Percentiles rank a stretch among this genome's conserved stretches.
These are phyloP conservation scores for Xylariaceae sp. DNA, from an alignment of 2,329 filamentous ascomycete genomes.

Conservation along the genomic window DNA sequence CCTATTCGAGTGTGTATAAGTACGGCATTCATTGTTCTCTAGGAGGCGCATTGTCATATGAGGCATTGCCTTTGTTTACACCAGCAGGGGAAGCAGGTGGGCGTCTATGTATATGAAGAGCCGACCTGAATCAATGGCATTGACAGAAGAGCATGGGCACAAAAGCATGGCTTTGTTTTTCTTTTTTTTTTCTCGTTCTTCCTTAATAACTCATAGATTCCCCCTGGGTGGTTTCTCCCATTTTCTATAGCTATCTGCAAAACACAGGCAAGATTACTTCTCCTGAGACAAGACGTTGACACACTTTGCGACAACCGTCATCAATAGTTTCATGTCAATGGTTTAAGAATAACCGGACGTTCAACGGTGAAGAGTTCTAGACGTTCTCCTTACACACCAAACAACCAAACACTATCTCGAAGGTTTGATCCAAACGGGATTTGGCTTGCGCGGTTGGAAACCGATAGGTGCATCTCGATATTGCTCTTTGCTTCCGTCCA, in stretches of 20 bases:
- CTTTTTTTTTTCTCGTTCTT: conserved; percentile 17
- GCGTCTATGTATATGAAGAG: conserved; percentile 29
- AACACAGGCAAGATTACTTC: conserved; percentile 19
- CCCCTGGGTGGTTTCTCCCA: conserved; percentile 23
- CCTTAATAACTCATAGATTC: conserved; percentile 30
- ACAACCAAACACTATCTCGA: neutral
- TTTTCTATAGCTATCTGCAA: conserved; percentile 20
- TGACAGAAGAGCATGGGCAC: conserved; percentile 21
- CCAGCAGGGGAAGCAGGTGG: conserved; percentile 8
- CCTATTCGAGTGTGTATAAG: conserved; percentile 32
- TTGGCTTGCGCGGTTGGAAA: neutral
- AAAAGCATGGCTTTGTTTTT: conserved; percentile 21
- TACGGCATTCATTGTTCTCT: conserved; percentile 23
- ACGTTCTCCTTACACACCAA: conserved; percentile 22
- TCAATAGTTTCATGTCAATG: conserved; percentile 23
- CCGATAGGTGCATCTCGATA: too few relatives aligned
- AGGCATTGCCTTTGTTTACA: conserved; percentile 2
- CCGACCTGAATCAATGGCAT: conserved; percentile 22
- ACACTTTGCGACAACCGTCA: conserved; percentile 19
- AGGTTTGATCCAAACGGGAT: neutral
- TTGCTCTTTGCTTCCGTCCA: too few relatives aligned
- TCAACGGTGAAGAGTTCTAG: conserved; percentile 1
- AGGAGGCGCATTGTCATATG: conserved; percentile 9
- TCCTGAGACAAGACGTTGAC: conserved; percentile 23
- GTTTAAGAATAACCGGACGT: conserved; percentile 21